Percentiles rank a stretch among this genome's conserved stretches.
phyloP scores from a whole-genome alignment of 345 rosid genomes.

The Eucalyptus sideroxylon region DNA sequence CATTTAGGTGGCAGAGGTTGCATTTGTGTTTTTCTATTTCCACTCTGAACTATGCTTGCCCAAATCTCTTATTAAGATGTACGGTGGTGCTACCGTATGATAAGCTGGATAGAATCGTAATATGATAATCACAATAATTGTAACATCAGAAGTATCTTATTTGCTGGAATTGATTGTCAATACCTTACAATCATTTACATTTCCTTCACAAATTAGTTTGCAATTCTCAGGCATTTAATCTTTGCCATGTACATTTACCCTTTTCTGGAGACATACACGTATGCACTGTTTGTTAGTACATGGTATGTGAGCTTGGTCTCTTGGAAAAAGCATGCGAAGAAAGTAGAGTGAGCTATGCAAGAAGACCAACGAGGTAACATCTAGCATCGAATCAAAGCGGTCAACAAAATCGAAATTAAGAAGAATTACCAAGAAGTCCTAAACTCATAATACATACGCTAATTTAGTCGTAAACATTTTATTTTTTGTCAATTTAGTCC shows the following conservation, averaged over 20 bases:
- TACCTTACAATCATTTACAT: not conserved
- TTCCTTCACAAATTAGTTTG: not conserved
- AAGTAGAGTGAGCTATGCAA: not conserved
- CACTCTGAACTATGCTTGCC: not conserved
- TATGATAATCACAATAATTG: not conserved
- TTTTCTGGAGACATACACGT: not conserved
- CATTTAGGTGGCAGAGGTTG: not conserved
- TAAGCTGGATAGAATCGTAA: not conserved
- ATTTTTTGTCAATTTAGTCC: not conserved
- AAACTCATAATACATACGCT: fast-evolving
- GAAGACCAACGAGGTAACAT: not conserved
- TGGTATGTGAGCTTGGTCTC: not conserved
- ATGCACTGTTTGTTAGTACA: not conserved
- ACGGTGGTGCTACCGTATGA: not conserved
- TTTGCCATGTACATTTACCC: not conserved
- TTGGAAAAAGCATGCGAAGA: not conserved
- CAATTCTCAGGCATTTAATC: not conserved
- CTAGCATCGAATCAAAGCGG: not conserved
- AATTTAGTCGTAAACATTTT: fast-evolving
- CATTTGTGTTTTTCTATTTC: not conserved
- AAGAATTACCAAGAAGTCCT: not conserved
- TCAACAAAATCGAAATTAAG: not conserved
- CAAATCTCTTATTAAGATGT: not conserved
- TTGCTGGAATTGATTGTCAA: not conserved
- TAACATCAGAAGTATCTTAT: not conserved